Evolutionary conservation across 106 monocot species (phyloP).

Genomic region (Vanilla planifolia): DNA sequence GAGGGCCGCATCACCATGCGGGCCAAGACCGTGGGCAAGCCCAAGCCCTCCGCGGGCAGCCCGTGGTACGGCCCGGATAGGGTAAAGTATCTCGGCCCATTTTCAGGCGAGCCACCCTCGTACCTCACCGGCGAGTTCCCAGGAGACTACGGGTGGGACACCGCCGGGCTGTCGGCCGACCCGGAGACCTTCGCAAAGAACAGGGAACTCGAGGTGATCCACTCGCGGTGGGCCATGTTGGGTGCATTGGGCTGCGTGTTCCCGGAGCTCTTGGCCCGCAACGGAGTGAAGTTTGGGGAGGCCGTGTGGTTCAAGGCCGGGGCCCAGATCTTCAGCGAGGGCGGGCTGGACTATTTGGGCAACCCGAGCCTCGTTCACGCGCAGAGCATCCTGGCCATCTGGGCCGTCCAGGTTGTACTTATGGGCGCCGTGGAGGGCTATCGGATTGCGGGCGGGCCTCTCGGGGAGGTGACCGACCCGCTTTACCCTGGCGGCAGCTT

Average conservation of each 20-base stretch:
- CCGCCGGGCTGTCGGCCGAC: constrained; percentile 31
- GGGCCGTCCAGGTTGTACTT: constrained; percentile 26
- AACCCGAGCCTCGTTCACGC: constrained; percentile 28
- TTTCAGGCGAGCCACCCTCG: constrained; percentile 49
- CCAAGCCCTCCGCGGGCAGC: constrained; percentile 22
- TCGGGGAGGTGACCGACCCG: constrained; percentile 37
- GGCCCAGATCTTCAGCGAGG: constrained; percentile 26
- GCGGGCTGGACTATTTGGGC: constrained; percentile 28
- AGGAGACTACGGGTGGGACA: constrained; percentile 44
- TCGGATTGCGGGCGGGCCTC: constrained; percentile 34
- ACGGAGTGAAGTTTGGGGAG: constrained; percentile 31
- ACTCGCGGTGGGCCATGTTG: constrained; percentile 33
- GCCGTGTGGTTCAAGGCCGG: constrained; percentile 35
- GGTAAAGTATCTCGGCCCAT: constrained; percentile 44
- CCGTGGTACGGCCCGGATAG: constrained; percentile 44
- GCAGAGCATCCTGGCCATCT: constrained; percentile 31
- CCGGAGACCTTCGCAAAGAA: constrained; percentile 41
- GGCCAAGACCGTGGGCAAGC: constrained; percentile 11
- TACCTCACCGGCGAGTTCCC: constrained; percentile 72
- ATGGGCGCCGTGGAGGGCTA: constrained; percentile 33
- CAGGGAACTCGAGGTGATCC: constrained; percentile 35
- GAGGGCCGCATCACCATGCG: constrained; percentile 28
- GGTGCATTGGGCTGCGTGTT: constrained; percentile 31
- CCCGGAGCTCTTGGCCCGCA: constrained; percentile 29
- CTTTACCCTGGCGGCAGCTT: constrained; percentile 56